Percentiles rank a stretch among this genome's conserved stretches.
Conservation (phyloP, 345 rosid species). For the Salix caprea region DNA sequence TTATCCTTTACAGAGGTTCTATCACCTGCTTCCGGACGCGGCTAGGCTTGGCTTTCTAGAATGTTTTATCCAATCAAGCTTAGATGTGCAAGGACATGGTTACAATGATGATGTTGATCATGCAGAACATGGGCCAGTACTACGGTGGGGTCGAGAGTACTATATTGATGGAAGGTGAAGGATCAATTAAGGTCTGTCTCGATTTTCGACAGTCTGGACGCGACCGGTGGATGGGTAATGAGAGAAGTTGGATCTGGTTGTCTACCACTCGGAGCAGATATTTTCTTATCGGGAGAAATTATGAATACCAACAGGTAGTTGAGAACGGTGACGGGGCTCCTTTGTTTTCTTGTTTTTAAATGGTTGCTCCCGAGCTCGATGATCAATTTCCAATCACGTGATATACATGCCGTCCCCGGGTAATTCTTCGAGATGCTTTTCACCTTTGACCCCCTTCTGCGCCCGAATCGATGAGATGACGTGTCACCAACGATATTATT, state of each 20-base stretch:
- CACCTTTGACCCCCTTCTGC: not conserved
- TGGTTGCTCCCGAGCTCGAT: not conserved
- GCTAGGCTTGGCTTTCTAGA: not conserved
- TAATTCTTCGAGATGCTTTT: not conserved
- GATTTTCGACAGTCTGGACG: not conserved
- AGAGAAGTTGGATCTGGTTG: slow-evolving; percentile 15
- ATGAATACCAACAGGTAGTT: not conserved
- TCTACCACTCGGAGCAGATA: slow-evolving; percentile 17
- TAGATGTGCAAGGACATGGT: too few species aligned
- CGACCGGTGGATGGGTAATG: not conserved
- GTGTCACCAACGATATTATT: not conserved
- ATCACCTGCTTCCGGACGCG: not conserved
- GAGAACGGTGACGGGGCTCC: not conserved
- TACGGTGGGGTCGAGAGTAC: not conserved
- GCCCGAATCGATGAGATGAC: not conserved
- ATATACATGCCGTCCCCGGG: not conserved
- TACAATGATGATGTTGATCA: too few species aligned
- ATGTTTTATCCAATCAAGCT: not conserved
- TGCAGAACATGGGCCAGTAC: not conserved
- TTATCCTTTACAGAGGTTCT: too few species aligned
- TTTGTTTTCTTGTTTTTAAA: not conserved
- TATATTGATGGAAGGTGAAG: not conserved
- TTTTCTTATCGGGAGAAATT: not conserved
- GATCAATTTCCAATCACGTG: not conserved
- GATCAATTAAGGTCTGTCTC: not conserved